Base-by-base conservation (phyloP, 768 basidiomycete genomes). In the Russula emetica region DNA sequence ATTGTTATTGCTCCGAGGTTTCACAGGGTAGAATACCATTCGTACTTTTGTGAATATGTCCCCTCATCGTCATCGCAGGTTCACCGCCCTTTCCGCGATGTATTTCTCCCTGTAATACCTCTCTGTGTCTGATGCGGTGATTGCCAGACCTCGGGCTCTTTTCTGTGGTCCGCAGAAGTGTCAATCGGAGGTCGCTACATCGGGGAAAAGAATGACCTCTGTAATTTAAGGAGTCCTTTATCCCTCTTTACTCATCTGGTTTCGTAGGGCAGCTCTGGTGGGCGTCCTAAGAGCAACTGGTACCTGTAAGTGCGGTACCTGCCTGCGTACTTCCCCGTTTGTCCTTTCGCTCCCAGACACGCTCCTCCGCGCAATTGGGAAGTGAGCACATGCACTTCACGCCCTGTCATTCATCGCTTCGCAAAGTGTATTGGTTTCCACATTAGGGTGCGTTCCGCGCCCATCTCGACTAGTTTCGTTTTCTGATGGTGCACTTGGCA, bases 101-200 rank as follows among this genome's bases (percentile, higher is more conserved):
- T 89, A 87, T 71, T 87, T 83, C 69, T 84, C 88, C 1, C 75
- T 92, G 11, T 79, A 85, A 72, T 90, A 87, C 72, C 79, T 92
- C 3, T 87, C 88, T 0, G 77, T 94, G 0, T 87, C 87, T 1
- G 92, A 94, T 71, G 83, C 89, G 0, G 86, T 94, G 9, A 91
- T 97, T 55, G 90, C 92, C 11, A 79, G 90, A 40, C 94, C 94
- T 0, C 75, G 80, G 0, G 84, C 85, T 57, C 68, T 95, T 9
- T 95, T 97, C 68, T 87, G 86, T 3, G 55, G 49, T 38, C 61
- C 42, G 24, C 58, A 11, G 62, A 55, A n/a, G 20, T n/a, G 38
- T 5, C 62, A 28, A 6, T 51, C 58, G 13, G 57, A 64, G 11
- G 65, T 64, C 30, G 74, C 57, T 11, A 76, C 69, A 4, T 72